Percentiles rank a stretch among this genome's conserved stretches.
These are phyloP conservation scores for Casuarina glauca DNA, from an alignment of 306 rosid genomes.

Conservation along the genomic window DNA sequence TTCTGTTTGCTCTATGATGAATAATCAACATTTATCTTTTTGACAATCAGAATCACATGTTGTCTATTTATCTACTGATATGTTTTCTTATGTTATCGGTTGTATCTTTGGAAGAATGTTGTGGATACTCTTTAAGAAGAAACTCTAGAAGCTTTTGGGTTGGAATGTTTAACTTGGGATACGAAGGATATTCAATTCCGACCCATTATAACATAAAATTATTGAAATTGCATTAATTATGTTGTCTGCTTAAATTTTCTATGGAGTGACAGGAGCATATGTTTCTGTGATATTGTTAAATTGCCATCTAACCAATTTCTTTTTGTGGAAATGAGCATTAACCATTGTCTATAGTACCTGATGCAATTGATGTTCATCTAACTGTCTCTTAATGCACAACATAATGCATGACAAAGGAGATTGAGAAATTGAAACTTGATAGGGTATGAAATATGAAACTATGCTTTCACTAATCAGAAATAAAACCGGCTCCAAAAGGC, in stretches of 20 bases:
- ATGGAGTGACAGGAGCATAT: background rate
- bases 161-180: background rate
- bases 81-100: background rate
- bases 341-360: background rate
- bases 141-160: background rate
- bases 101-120: background rate
- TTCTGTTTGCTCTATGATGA: background rate
- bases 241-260: background rate
- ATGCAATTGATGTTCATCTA: background rate
- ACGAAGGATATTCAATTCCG: background rate
- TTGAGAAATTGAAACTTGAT: slow-evolving; percentile 1
- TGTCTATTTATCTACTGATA: background rate
- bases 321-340: background rate
- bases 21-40: slow-evolving; percentile 2
- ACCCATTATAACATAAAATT: background rate
- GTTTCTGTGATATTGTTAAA: background rate
- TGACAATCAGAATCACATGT: background rate
- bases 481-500: background rate
- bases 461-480: background rate
- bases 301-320: background rate
- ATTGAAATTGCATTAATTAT: background rate
- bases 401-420: background rate
- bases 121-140: background rate
- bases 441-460: background rate
- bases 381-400: background rate